Percentiles rank a stretch among this genome's conserved stretches.
Evolutionary conservation across 2,329 filamentous ascomycete species (phyloP).

Genomic region (Trichoderma citrinoviride): DNA sequence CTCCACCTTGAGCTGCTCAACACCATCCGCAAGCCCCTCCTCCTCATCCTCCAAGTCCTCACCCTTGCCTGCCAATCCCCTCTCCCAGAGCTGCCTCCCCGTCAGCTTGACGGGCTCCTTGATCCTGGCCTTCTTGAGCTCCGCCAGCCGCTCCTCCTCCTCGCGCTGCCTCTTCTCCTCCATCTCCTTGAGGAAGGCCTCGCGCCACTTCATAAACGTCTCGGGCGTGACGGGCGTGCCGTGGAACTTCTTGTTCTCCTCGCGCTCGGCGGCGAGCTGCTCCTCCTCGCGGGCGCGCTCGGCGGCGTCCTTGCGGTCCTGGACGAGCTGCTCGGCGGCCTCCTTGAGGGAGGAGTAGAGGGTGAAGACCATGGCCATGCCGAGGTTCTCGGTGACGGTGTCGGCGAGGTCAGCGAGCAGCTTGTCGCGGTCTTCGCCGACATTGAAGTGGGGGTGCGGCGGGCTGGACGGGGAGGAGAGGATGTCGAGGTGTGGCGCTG

Average conservation of each 20-base stretch:
- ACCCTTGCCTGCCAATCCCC: slow-evolving; percentile 64
- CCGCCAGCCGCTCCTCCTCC: slow-evolving; percentile 76
- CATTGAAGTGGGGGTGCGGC: slow-evolving; percentile 71
- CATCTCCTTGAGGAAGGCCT: slow-evolving; percentile 75
- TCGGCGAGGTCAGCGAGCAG: slow-evolving; percentile 70
- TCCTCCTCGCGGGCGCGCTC: slow-evolving; percentile 57
- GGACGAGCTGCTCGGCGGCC: slow-evolving; percentile 78
- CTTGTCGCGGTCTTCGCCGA: slow-evolving; percentile 73
- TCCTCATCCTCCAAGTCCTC: slow-evolving; percentile 69
- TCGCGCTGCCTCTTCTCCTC: slow-evolving; percentile 65
- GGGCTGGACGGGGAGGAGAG: slow-evolving; percentile 65
- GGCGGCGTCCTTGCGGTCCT: slow-evolving; percentile 65
- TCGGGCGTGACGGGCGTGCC: slow-evolving; percentile 85
- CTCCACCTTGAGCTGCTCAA: slow-evolving; percentile 72
- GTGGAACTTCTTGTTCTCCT: slow-evolving; percentile 96
- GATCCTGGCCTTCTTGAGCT: slow-evolving; percentile 73
- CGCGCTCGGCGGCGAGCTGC: slow-evolving; percentile 65
- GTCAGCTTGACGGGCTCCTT: slow-evolving; percentile 73
- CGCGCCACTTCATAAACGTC: slow-evolving; percentile 79
- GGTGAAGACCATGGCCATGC: slow-evolving; percentile 97
- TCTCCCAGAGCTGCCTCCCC: slow-evolving; percentile 76
- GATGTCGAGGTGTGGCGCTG: slow-evolving; percentile 78
- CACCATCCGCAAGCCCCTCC: slow-evolving; percentile 54
- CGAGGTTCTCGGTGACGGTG: slow-evolving; percentile 85
- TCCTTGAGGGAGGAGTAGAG: slow-evolving; percentile 87